Evolutionary conservation across 2,329 filamentous ascomycete species (phyloP).

Genomic region (Bipolaris victoriae): DNA sequence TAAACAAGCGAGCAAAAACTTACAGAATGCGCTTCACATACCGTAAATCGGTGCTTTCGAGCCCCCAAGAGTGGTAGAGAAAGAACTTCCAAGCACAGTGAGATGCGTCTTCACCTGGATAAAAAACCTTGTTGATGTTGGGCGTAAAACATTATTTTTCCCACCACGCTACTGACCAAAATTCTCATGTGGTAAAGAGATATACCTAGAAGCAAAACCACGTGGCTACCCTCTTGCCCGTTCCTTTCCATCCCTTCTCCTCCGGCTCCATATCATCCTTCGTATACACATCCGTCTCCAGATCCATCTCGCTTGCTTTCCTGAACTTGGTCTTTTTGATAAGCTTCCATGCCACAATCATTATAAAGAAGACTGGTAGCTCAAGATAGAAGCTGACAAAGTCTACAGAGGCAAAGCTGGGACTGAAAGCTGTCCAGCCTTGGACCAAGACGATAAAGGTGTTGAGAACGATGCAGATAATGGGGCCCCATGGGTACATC

Average conservation of each 20-base stretch:
- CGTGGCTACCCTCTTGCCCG: slow-evolving; percentile 32
- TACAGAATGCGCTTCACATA: too few relatives aligned
- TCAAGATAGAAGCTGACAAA: slow-evolving; percentile 60
- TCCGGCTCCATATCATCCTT: slow-evolving; percentile 39
- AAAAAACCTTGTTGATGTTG: too few relatives aligned
- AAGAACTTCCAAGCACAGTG: too few relatives aligned
- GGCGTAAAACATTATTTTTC: neutral
- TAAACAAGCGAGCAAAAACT: too few relatives aligned
- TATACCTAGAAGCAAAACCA: slow-evolving; percentile 36
- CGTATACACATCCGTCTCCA: slow-evolving; percentile 41
- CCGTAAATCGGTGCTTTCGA: too few relatives aligned
- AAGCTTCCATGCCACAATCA: slow-evolving; percentile 40
- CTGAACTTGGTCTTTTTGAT: slow-evolving; percentile 38
- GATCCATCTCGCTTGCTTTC: slow-evolving; percentile 35
- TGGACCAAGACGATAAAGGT: slow-evolving; percentile 40
- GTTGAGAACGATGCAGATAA: slow-evolving; percentile 34
- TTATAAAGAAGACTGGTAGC: slow-evolving; percentile 37
- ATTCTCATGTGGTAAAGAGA: neutral
- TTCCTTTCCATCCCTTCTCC: slow-evolving; percentile 27
- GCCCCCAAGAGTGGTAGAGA: too few relatives aligned
- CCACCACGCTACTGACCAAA: too few relatives aligned
- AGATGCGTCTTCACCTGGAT: too few relatives aligned
- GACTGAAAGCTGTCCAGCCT: slow-evolving; percentile 60
- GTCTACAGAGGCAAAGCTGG: slow-evolving; percentile 50
- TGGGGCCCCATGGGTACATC: slow-evolving; percentile 60